Evolutionary conservation across 2,329 filamentous ascomycete species (phyloP).

Genomic region (Fusarium setosum): DNA sequence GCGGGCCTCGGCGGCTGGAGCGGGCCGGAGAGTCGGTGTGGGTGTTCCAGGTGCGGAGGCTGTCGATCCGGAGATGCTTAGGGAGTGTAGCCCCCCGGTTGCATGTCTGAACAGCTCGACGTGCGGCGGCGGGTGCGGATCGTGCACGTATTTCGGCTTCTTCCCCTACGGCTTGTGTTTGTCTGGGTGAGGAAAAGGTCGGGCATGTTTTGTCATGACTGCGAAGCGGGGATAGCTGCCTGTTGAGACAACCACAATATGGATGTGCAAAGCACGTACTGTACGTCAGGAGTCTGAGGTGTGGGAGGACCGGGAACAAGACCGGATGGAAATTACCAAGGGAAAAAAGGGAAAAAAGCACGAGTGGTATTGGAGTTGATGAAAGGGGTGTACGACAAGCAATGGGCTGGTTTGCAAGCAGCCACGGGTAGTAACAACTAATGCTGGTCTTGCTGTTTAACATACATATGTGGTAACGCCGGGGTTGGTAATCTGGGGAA

Average conservation of each 20-base stretch:
- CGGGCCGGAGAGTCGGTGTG: neutral
- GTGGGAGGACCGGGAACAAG: constrained; percentile 1
- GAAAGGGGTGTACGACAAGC: neutral
- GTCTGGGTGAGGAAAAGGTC: constrained; percentile 1
- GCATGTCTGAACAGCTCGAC: constrained; percentile 20
- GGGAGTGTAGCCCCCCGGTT: constrained; percentile 18
- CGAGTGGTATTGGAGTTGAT: neutral
- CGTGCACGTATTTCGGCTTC: constrained; percentile 24
- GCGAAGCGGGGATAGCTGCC: neutral
- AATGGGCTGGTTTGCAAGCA: neutral
- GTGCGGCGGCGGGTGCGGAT: constrained; percentile 20
- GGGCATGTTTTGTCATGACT: neutral
- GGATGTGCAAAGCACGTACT: neutral
- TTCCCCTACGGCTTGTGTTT: constrained; percentile 25
- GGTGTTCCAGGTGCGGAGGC: neutral
- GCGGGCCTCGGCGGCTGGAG: neutral
- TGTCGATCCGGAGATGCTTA: constrained; percentile 6
- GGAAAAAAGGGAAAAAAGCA: neutral
- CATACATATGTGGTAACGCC: neutral
- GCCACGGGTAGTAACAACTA: constrained; percentile 2
- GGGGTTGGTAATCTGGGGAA: neutral
- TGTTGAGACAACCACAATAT: neutral
- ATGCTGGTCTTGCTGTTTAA: constrained; percentile 5
- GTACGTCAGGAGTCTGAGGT: neutral
- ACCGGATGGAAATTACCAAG: neutral